Evolutionary conservation across 2,329 filamentous ascomycete genomes (phyloP), one percentile per base, ranked within the genome.

Genomic region (Tolypocladium endophyticum): DNA sequence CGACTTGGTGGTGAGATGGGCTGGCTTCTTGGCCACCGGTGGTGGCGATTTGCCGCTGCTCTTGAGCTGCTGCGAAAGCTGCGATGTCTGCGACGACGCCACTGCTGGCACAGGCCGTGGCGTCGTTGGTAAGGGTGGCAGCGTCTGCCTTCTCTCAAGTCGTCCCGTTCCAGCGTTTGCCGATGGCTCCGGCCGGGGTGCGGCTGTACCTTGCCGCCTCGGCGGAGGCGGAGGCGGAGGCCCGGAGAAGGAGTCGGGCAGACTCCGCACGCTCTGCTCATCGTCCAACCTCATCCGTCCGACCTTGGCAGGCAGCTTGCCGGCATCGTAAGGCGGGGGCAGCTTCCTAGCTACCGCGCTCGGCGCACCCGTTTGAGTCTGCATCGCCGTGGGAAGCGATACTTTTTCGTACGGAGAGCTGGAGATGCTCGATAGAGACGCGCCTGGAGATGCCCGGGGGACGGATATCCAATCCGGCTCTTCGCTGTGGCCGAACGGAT

Each of bases 391-490:
- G 3, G 82, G 81, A 57, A 81, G 73, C 61, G 77, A 79, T 60
- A 85, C 76, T 60, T 85, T 80, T 64, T 85, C 83, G 63, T 82
- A 85, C 1, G 81, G 81, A 25, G 81, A 85, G 58, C 78, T 83
- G 12, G 82, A 85, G 61, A 85, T 78, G 68, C 79, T 84, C 2
- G 80, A 83, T 0, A 81, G 76, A 0, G 81, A 82, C 36, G 81
- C 71, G 43, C 80, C 78, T 20, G 82, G 82, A 50, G 79, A 76
- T 3, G 79, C 75, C 38, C 82, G 76, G 28, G 84, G 80, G 7
- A 87, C 77, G 4, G 81, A 81, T 50, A 96, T 85, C 94, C 94
- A 97, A 68, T 97, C 92, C 12, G 87, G 84, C 71, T 96, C 90
- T 38, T 87, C 81, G 1, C 83, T 86, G 0, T 82, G 78, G 1